A percentile compares a stretch with the other conserved stretches of the same genome.
Conservation (phyloP, 129 eudicot genomes). For the Helianthus tuberosus region DNA sequence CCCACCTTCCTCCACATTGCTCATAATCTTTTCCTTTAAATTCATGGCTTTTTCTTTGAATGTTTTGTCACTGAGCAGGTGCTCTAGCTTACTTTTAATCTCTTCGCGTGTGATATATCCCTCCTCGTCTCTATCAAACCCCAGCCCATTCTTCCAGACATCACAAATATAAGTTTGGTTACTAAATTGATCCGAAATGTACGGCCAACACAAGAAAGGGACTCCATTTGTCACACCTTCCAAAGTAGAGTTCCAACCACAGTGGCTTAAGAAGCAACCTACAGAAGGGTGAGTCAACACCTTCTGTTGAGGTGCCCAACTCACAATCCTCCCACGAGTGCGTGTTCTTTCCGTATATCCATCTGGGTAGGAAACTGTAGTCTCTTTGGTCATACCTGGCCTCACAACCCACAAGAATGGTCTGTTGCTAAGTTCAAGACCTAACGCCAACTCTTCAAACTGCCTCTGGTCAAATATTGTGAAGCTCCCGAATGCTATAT, state of each 20-base stretch:
- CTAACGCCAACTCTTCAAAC: constrained; percentile 52
- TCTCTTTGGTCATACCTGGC: constrained; percentile 28
- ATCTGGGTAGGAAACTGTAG: constrained; percentile 26
- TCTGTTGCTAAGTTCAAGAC: constrained; percentile 45
- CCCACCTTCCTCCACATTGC: constrained; percentile 33
- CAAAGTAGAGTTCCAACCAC: constrained; percentile 69
- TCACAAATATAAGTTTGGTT: constrained; percentile 44
- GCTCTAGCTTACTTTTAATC: constrained; percentile 33
- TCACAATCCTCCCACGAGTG: constrained; percentile 42
- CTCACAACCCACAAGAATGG: constrained; percentile 65
- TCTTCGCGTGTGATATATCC: constrained; percentile 35
- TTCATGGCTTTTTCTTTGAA: constrained; percentile 41
- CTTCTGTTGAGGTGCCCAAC: constrained; percentile 78
- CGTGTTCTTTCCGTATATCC: constrained; percentile 34
- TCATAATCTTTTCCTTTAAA: constrained; percentile 27
- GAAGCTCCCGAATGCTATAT: constrained; percentile 66
- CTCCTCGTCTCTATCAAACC: constrained; percentile 29
- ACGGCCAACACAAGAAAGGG: constrained; percentile 70
- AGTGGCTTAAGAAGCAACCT: constrained; percentile 64
- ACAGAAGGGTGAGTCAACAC: constrained; percentile 59
- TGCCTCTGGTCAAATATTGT: constrained; percentile 51
- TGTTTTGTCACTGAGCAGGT: constrained; percentile 19
- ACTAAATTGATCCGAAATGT: constrained; percentile 51
- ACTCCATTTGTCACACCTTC: constrained; percentile 59
- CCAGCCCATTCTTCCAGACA: constrained; percentile 44